Conservation (phyloP, 2,329 filamentous ascomycete genomes). For the Sporothrix inflata region DNA sequence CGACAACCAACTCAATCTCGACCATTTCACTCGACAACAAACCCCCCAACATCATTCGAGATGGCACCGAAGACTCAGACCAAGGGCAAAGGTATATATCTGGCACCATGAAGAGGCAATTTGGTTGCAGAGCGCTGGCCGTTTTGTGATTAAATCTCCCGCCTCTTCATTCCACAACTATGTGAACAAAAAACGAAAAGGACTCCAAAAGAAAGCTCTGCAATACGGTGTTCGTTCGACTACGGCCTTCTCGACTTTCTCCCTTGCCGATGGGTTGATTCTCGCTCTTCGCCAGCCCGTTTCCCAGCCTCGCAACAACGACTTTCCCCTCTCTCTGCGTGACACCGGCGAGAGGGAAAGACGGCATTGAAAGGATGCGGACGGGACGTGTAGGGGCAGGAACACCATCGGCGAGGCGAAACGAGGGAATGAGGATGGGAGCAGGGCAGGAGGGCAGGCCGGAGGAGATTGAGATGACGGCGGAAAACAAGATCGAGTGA, state of each 20-base stretch:
- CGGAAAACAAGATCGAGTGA: constrained; percentile 14
- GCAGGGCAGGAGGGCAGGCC: background rate
- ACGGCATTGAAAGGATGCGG: constrained; percentile 1
- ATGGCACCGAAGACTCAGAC: constrained; percentile 46
- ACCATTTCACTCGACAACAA: constrained; percentile 29
- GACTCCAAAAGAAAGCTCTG: constrained; percentile 29
- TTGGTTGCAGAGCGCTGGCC: constrained; percentile 3
- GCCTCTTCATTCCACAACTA: background rate
- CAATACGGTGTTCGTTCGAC: constrained; percentile 24
- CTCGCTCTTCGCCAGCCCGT: background rate
- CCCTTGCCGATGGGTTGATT: constrained; percentile 3
- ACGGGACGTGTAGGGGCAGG: background rate
- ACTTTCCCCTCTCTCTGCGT: background rate
- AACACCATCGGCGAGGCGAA: background rate
- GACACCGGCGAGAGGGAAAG: background rate
- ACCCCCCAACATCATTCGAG: constrained; percentile 37
- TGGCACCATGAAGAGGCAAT: constrained; percentile 24
- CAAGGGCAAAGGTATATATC: constrained; percentile 46
- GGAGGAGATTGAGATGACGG: background rate
- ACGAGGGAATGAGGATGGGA: background rate
- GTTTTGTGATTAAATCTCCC: background rate
- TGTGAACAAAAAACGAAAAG: constrained; percentile 22
- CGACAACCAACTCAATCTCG: constrained; percentile 23
- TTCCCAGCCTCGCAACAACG: background rate
- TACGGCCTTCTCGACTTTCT: constrained; percentile 12